These are phyloP conservation scores for Alloteropsis semialata DNA, from an alignment of 176 grass and related monocot species.

Conservation along the genomic window DNA sequence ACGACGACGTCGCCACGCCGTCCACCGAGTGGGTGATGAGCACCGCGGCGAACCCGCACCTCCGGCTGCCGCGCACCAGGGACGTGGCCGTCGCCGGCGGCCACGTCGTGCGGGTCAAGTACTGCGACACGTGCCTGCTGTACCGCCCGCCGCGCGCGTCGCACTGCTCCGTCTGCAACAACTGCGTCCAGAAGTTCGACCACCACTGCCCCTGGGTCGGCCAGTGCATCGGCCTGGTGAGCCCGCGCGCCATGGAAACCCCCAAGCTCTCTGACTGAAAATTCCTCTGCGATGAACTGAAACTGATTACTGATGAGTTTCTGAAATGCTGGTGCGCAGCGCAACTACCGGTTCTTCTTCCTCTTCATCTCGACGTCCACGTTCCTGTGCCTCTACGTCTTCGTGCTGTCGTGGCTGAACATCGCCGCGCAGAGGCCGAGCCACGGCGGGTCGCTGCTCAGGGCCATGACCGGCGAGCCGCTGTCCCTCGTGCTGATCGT, in stretches of 20 bases:
- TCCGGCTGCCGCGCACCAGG: constrained; percentile 62
- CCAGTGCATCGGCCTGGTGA: constrained; percentile 86
- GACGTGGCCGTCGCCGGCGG: constrained; percentile 72
- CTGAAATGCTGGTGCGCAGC: constrained; percentile 24
- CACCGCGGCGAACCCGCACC: constrained; percentile 52
- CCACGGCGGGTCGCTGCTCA: constrained; percentile 51
- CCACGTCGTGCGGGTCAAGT: constrained; percentile 72
- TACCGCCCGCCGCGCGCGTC: constrained; percentile 82
- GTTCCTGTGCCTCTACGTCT: constrained; percentile 77
- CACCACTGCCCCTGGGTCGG: constrained; percentile 99
- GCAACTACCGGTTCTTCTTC: constrained; percentile 92
- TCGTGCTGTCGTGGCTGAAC: constrained; percentile 77
- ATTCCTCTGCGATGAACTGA: background rate
- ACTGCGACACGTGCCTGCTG: constrained; percentile 83
- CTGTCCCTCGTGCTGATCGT: constrained; percentile 71
- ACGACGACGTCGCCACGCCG: constrained; percentile 25
- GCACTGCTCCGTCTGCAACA: constrained; percentile 89
- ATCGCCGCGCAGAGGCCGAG: constrained; percentile 42
- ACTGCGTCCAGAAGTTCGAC: constrained; percentile 89
- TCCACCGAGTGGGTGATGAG: constrained; percentile 72
- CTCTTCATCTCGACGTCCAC: constrained; percentile 89
- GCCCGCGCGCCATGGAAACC: background rate
- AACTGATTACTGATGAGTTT: too few species aligned
- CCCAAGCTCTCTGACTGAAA: too few species aligned
- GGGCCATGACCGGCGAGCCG: constrained; percentile 62